Percentiles rank a stretch among this genome's conserved stretches.
Conservation (phyloP, 169 alveolate species). For the Hepatocystis sp. region DNA sequence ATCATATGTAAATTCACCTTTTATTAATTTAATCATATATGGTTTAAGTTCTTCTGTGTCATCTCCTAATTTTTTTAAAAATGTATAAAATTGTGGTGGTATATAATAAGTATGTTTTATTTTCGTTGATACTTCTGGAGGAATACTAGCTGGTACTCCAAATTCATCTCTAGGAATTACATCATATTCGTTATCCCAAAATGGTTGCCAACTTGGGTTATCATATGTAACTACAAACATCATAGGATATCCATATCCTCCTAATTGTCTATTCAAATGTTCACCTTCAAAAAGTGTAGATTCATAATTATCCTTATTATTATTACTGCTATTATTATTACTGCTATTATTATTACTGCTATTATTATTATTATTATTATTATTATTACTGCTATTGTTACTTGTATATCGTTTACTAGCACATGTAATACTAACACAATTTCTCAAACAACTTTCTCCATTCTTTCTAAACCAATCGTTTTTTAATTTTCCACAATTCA, state of each 20-base stretch:
- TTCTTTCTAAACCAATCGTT: no score
- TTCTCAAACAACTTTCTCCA: no score
- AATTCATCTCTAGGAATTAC: conserved; percentile 87
- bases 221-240: conserved; percentile 82
- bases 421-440: no score
- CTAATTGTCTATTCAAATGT: conserved; percentile 47
- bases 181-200: conserved; percentile 80
- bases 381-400: no score
- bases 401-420: no score
- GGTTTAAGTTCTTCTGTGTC: conserved; percentile 92
- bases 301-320: background rate
- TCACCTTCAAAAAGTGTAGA: conserved; percentile 55
- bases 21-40: conserved; percentile 86
- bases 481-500: no score
- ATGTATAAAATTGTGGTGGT: conserved; percentile 93
- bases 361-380: no score
- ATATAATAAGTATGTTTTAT: conserved; percentile 86
- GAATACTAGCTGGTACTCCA: conserved; percentile 84
- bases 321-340: background rate
- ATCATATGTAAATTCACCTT: conserved; percentile 89
- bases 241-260: conserved; percentile 84
- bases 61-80: conserved; percentile 91
- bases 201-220: conserved; percentile 86
- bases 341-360: no score
- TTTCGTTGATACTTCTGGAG: conserved; percentile 85